phyloP scores from a whole-genome alignment of 352 stramenopile genomes.

The Hyaloperonospora brassicae region DNA sequence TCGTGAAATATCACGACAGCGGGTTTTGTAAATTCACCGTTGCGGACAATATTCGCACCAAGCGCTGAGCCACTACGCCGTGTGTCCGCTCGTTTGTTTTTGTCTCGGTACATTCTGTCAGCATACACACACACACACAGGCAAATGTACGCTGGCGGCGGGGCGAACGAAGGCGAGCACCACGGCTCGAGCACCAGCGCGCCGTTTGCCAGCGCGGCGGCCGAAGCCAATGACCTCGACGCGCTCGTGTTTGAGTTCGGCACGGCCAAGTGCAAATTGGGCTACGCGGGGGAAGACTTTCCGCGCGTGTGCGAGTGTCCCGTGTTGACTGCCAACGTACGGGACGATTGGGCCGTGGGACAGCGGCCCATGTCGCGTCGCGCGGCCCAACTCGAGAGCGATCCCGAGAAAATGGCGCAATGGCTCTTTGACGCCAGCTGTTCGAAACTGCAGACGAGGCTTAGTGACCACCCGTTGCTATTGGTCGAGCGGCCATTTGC shows the following conservation, averaged over 20 bases:
- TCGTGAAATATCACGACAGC: too few species aligned
- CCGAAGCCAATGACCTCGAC: slow-evolving; percentile 67
- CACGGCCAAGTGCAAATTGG: slow-evolving; percentile 66
- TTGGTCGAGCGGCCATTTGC: slow-evolving; percentile 60
- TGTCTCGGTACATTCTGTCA: too few species aligned
- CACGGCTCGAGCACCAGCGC: slow-evolving; percentile 13
- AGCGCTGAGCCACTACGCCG: too few species aligned
- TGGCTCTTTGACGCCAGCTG: slow-evolving; percentile 59
- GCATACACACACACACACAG: too few species aligned
- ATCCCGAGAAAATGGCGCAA: slow-evolving; percentile 51
- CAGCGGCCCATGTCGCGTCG: slow-evolving; percentile 4
- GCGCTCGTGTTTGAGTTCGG: slow-evolving; percentile 77
- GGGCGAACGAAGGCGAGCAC: slow-evolving; percentile 26
- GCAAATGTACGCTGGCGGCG: slow-evolving; percentile 34
- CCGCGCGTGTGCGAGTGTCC: slow-evolving; percentile 62
- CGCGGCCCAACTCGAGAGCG: slow-evolving; percentile 45
- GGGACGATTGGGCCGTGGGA: slow-evolving; percentile 15
- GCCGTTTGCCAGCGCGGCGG: slow-evolving; percentile 38
- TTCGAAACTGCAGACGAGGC: slow-evolving; percentile 37
- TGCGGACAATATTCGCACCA: too few species aligned
- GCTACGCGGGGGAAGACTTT: slow-evolving; percentile 84
- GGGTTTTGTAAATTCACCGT: too few species aligned
- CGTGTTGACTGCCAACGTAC: slow-evolving; percentile 11
- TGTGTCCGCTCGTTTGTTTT: too few species aligned
- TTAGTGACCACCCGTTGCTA: slow-evolving; percentile 60